These are phyloP conservation scores for Yamadazyma siamensis DNA, from an alignment of 1,139 yeast species.

Conservation along the genomic window DNA sequence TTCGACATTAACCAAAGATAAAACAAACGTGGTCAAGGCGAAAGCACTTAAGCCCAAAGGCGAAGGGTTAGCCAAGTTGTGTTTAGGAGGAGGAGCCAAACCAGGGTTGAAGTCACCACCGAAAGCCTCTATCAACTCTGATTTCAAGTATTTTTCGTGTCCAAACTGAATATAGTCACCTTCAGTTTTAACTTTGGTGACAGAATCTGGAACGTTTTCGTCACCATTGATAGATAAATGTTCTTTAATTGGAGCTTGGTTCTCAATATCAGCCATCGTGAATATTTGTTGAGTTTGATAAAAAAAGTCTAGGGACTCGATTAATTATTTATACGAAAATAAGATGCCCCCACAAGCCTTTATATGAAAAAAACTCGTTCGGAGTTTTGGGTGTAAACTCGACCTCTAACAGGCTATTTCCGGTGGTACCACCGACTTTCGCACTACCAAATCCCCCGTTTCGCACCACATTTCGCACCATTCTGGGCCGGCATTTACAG, in stretches of 20 bases:
- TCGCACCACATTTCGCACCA: no score
- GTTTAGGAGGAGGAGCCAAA: constrained; percentile 57
- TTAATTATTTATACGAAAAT: no score
- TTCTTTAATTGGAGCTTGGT: constrained; percentile 26
- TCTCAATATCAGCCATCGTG: constrained; percentile 24
- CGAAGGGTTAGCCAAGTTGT: constrained; percentile 83
- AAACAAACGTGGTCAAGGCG: constrained; percentile 80
- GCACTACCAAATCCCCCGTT: no score
- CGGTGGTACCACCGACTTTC: no score
- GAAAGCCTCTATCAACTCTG: constrained; percentile 63
- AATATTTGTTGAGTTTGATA: background rate
- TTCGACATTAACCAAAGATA: constrained; percentile 52
- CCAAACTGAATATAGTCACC: constrained; percentile 72
- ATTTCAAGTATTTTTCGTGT: constrained; percentile 59
- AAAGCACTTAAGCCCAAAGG: constrained; percentile 84
- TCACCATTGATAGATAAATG: constrained; percentile 15
- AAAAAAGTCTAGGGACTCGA: background rate
- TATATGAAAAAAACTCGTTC: no score
- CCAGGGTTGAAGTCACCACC: constrained; percentile 76
- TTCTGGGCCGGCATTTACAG: no score
- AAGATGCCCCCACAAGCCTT: no score
- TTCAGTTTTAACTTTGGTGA: constrained; percentile 30
- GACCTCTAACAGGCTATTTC: no score
- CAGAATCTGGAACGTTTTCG: constrained; percentile 9
- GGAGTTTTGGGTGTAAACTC: no score